A percentile compares a stretch with the other conserved stretches of the same genome.
phyloP scores from a whole-genome alignment of 2,329 filamentous ascomycete species.

The Colletotrichum incanum region DNA sequence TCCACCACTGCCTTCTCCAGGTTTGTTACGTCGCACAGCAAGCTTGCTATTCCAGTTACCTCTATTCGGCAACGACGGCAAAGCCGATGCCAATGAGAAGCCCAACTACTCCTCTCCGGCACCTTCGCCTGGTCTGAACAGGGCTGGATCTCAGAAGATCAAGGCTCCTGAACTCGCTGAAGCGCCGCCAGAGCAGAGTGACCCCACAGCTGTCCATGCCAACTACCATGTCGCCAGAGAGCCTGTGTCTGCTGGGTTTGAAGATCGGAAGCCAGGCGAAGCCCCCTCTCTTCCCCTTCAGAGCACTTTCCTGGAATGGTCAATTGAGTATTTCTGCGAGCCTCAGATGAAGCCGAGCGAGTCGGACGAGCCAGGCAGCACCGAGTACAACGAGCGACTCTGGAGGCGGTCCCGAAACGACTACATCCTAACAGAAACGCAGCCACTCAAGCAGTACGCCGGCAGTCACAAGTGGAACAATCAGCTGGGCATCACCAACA shows the following conservation, averaged over 20 bases:
- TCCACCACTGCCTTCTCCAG: slow-evolving; percentile 68
- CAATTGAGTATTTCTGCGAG: slow-evolving; percentile 96
- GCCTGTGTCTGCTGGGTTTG: slow-evolving; percentile 84
- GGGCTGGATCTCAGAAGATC: slow-evolving; percentile 57
- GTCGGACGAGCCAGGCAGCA: slow-evolving; percentile 94
- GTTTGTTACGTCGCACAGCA: slow-evolving; percentile 74
- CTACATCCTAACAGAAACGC: slow-evolving; percentile 90
- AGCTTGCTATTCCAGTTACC: slow-evolving; percentile 73
- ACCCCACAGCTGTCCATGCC: slow-evolving; percentile 76
- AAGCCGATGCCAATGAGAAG: slow-evolving; percentile 45
- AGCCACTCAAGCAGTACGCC: slow-evolving; percentile 92
- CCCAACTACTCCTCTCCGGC: slow-evolving; percentile 39
- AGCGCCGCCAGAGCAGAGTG: slow-evolving; percentile 81
- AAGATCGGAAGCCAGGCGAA: slow-evolving; percentile 72
- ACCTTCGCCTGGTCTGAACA: slow-evolving; percentile 54
- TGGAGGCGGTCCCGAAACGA: slow-evolving; percentile 96
- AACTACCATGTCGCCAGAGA: slow-evolving; percentile 83
- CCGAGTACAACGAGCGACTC: slow-evolving; percentile 94
- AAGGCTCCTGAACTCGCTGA: slow-evolving; percentile 60
- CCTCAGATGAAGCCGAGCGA: slow-evolving; percentile 98
- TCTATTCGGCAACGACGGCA: slow-evolving; percentile 67
- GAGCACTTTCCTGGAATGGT: slow-evolving; percentile 94
- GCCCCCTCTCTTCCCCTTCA: slow-evolving; percentile 80
- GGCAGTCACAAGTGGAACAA: slow-evolving; percentile 90
- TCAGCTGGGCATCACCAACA: slow-evolving; percentile 87